Evolutionary conservation across 306 rosid genomes (phyloP).

Genomic region (Trifolium subterraneum): DNA sequence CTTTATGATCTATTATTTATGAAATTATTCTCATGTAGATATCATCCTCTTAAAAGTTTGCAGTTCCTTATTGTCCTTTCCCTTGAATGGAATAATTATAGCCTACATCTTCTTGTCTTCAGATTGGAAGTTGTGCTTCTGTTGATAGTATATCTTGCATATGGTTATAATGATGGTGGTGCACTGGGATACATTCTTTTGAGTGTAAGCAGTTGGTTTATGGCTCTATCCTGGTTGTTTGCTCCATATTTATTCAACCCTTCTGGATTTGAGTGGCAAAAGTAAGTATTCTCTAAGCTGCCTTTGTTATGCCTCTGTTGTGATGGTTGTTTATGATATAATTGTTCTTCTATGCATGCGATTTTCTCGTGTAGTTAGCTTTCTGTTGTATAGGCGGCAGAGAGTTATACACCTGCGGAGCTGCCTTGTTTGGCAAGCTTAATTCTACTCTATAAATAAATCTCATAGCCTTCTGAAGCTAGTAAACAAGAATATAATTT

Average conservation of each 20-base stretch:
- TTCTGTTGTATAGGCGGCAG: not conserved
- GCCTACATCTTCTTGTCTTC: conserved; percentile 43
- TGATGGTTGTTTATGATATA: not conserved
- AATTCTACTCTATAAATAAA: conserved; percentile 1
- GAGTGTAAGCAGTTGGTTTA: conserved; percentile 90
- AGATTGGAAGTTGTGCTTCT: conserved; percentile 92
- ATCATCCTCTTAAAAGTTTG: conserved; percentile 10
- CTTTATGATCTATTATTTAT: not conserved
- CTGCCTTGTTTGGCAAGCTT: not conserved
- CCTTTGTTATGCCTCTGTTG: not conserved
- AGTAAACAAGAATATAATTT: not conserved
- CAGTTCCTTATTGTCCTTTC: conserved; percentile 8
- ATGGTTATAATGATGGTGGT: conserved; percentile 75
- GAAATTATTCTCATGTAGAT: conserved; percentile 20
- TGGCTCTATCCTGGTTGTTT: conserved; percentile 98
- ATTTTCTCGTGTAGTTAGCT: conserved; percentile 3
- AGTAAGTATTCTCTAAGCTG: conserved; percentile 58
- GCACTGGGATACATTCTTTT: conserved; percentile 80
- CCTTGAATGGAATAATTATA: conserved; percentile 14
- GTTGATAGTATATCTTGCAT: conserved; percentile 79
- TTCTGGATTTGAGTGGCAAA: conserved; percentile 98
- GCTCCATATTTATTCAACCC: conserved; percentile 98
- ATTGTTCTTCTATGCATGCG: not conserved
- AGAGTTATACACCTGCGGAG: not conserved
- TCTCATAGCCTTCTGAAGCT: conserved; percentile 7